Evolutionary conservation across 2,329 filamentous ascomycete species (phyloP).

Genomic region (Huntiella moniliformis): DNA sequence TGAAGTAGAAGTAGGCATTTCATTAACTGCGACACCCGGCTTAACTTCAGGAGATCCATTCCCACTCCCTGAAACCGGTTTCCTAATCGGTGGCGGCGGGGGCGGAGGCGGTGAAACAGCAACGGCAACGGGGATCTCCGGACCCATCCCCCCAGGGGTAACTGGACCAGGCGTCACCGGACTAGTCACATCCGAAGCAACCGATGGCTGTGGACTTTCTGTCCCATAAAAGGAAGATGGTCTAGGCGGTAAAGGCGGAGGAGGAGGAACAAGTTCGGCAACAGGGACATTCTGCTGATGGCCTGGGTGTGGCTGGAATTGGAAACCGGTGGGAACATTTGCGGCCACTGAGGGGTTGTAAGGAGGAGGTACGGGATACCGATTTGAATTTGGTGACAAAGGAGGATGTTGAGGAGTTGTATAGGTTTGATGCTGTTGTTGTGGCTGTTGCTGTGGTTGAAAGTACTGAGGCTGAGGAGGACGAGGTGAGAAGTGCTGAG

Average conservation of each 20-base stretch:
- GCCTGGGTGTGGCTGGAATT: not conserved
- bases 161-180: not conserved
- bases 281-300: not conserved
- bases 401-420: constrained; percentile 1
- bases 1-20: too few relatives aligned
- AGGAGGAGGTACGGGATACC: not conserved
- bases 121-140: too few relatives aligned
- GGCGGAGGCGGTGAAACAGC: too few relatives aligned
- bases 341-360: constrained; percentile 5
- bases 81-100: too few relatives aligned
- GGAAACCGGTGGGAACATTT: constrained; percentile 1
- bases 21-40: too few relatives aligned
- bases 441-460: not conserved
- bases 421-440: constrained; percentile 1
- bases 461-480: not conserved
- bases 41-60: too few relatives aligned
- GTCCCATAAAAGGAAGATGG: not conserved
- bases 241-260: not conserved
- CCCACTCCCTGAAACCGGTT: too few relatives aligned
- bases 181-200: not conserved
- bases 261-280: not conserved
- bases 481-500: not conserved
- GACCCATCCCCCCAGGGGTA: not conserved
- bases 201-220: not conserved
- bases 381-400: not conserved